Conservation (phyloP, 345 rosid species). For the Moricandia moricandioides region DNA sequence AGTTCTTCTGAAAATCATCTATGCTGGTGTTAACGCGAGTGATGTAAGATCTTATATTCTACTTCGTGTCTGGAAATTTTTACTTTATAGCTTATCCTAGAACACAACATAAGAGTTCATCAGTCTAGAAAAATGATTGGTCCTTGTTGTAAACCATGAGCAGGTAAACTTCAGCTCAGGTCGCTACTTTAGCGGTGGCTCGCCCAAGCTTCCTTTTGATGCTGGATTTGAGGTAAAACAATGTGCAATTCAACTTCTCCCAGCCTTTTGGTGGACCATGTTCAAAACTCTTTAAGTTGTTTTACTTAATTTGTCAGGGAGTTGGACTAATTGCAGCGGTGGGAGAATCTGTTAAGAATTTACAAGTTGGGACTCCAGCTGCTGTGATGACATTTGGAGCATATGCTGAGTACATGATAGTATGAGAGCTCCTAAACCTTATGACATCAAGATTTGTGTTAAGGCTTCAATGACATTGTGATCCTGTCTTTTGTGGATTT, state of each 20-base stretch:
- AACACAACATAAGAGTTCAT: not conserved
- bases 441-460: not conserved
- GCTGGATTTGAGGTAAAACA: conserved; percentile 87
- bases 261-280: not conserved
- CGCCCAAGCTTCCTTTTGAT: conserved; percentile 81
- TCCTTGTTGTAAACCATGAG: conserved; percentile 21
- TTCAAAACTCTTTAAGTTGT: conserved; percentile 14
- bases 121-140: not conserved
- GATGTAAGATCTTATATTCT: conserved; percentile 73
- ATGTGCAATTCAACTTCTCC: not conserved
- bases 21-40: conserved; percentile 98
- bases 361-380: conserved; percentile 90
- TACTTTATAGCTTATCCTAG: not conserved
- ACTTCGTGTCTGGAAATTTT: not conserved
- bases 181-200: conserved; percentile 64
- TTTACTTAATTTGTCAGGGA: conserved; percentile 48
- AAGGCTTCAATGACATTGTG: not conserved
- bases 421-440: conserved; percentile 30
- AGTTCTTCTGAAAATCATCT: conserved; percentile 77
- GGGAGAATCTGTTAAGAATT: conserved; percentile 66
- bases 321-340: conserved; percentile 89
- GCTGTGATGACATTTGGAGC: conserved; percentile 88
- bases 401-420: conserved; percentile 75
- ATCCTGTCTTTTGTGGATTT: conserved; percentile 9
- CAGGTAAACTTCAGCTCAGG: conserved; percentile 99